A percentile compares a stretch with the other conserved stretches of the same genome.
Evolutionary conservation across 441 rosid genomes (phyloP).

Genomic region (Populus hybrid): DNA sequence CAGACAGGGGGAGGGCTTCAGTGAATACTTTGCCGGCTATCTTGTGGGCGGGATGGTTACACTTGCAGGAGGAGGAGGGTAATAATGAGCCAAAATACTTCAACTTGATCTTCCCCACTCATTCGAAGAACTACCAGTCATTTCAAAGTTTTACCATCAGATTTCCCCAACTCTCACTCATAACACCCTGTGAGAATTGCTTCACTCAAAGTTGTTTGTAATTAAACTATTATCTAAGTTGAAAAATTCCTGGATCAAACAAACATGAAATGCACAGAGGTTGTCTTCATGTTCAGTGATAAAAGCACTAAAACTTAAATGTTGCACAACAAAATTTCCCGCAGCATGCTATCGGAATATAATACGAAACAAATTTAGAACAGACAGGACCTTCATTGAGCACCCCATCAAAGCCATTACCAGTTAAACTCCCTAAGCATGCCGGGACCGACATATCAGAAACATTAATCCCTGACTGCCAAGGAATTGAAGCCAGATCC

Average conservation of each 20-base stretch:
- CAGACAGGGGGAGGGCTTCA: background rate
- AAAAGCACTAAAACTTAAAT: background rate
- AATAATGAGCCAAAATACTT: background rate
- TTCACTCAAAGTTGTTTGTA: background rate
- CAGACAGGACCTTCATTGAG: background rate
- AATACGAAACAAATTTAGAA: conserved; percentile 2
- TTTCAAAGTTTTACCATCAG: background rate
- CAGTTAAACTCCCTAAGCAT: background rate
- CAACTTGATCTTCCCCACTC: background rate
- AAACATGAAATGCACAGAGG: background rate
- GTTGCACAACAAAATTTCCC: background rate
- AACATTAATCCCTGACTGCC: background rate
- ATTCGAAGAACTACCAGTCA: background rate
- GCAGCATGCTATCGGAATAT: background rate
- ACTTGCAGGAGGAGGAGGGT: background rate
- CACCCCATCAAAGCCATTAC: background rate
- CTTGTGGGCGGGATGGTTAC: background rate
- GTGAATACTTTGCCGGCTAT: background rate
- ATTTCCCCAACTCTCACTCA: background rate
- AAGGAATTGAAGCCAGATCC: conserved; percentile 5
- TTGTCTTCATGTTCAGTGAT: background rate
- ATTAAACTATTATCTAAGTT: background rate
- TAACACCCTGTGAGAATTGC: background rate
- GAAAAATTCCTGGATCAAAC: background rate
- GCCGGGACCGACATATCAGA: background rate